Conservation (phyloP, 2,329 filamentous ascomycete genomes). For the Fusarium torreyae region DNA sequence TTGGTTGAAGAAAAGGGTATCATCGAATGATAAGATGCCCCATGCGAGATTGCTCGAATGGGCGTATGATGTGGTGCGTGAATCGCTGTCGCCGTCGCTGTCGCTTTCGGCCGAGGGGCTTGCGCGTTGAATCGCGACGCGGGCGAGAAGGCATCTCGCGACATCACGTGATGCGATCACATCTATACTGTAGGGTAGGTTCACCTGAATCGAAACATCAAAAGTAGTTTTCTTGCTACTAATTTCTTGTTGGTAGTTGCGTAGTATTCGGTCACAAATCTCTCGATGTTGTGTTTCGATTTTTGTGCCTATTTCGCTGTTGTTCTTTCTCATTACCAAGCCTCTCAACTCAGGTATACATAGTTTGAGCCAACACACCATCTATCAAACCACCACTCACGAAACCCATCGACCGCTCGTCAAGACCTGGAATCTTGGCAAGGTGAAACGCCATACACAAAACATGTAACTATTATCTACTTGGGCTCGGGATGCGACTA, state of each 20-base stretch:
- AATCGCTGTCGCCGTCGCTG: neutral
- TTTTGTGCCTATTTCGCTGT: too few species aligned
- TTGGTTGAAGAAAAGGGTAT: conserved; percentile 11
- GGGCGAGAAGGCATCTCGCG: conserved; percentile 20
- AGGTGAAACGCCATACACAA: too few species aligned
- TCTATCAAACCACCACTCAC: too few species aligned
- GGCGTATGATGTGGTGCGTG: neutral
- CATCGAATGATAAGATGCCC: conserved; percentile 29
- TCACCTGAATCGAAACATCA: neutral
- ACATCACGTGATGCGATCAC: conserved; percentile 26
- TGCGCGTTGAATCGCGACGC: conserved; percentile 27
- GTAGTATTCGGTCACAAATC: too few species aligned
- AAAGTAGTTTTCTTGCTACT: neutral
- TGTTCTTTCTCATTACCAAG: too few species aligned
- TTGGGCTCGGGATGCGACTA: neutral
- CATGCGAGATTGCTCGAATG: conserved; percentile 4
- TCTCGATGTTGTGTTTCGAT: too few species aligned
- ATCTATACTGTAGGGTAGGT: neutral
- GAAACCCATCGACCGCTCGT: too few species aligned
- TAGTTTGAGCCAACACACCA: too few species aligned
- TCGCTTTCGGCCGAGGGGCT: conserved; percentile 1
- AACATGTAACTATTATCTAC: too few species aligned
- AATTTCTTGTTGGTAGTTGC: too few species aligned
- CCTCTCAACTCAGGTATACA: too few species aligned
- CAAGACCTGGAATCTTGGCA: too few species aligned